phyloP scores from a whole-genome alignment of 208 protist genomes.

The Kentomonas sorsogonicus region DNA sequence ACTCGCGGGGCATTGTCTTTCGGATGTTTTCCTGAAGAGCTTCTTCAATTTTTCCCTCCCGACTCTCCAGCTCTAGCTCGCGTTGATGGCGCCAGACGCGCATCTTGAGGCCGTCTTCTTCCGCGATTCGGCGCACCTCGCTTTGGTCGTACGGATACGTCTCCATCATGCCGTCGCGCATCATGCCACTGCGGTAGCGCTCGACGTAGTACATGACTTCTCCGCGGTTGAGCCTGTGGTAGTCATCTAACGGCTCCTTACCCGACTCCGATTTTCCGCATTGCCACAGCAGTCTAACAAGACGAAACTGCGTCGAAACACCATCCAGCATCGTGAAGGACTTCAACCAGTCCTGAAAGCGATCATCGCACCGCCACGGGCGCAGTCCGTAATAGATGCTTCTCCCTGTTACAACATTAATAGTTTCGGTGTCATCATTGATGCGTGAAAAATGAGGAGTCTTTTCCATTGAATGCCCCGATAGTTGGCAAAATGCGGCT shows the following conservation, averaged over 20 bases:
- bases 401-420: slow-evolving; percentile 71
- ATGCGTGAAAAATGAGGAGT: slow-evolving; percentile 65
- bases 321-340: slow-evolving; percentile 50
- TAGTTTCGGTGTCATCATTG: slow-evolving; percentile 44
- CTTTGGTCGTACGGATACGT: slow-evolving; percentile 78
- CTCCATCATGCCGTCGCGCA: slow-evolving; percentile 55
- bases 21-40: slow-evolving; percentile 54
- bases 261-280: slow-evolving; percentile 49
- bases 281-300: slow-evolving; percentile 28
- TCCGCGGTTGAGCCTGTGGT: slow-evolving; percentile 37
- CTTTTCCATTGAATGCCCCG: slow-evolving; percentile 32
- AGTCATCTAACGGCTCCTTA: slow-evolving; percentile 58
- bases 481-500: no score
- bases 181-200: slow-evolving; percentile 69
- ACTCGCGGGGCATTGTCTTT: slow-evolving; percentile 12
- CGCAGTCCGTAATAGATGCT: slow-evolving; percentile 82
- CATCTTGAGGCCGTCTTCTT: slow-evolving; percentile 81
- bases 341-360: slow-evolving; percentile 76
- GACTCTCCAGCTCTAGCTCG: slow-evolving; percentile 62
- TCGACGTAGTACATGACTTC: slow-evolving; percentile 86
- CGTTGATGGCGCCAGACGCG: slow-evolving; percentile 80
- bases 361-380: slow-evolving; percentile 79
- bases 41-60: slow-evolving; percentile 71
- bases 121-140: slow-evolving; percentile 47
- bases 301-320: slow-evolving; percentile 27